Evolutionary conservation across 352 stramenopile species (phyloP).

Genomic region (Pythium folliculosum): DNA sequence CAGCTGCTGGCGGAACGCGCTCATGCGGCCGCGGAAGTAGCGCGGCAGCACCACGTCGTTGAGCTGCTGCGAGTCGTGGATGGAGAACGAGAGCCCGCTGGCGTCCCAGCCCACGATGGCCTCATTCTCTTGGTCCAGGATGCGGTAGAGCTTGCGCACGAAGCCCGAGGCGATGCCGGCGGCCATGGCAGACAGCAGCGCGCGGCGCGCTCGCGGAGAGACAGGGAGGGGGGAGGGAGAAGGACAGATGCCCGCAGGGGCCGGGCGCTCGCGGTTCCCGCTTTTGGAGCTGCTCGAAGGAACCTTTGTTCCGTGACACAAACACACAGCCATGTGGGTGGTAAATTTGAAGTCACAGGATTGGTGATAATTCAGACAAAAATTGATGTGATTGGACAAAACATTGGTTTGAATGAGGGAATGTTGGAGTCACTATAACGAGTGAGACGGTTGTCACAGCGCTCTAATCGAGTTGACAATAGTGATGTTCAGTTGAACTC

Average conservation of each 20-base stretch:
- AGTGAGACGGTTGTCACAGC: slow-evolving; percentile 4
- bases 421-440: no score
- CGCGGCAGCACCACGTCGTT: slow-evolving; percentile 57
- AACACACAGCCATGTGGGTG: slow-evolving; percentile 13
- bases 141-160: slow-evolving; percentile 82
- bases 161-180: slow-evolving; percentile 74
- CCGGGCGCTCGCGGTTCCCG: neutral
- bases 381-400: slow-evolving; percentile 5
- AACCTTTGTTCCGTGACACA: slow-evolving; percentile 14
- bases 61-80: slow-evolving; percentile 62
- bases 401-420: neutral
- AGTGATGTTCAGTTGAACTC: slow-evolving; percentile 17
- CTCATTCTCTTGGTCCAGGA: slow-evolving; percentile 71
- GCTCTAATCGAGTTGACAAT: slow-evolving; percentile 10
- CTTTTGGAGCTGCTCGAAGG: slow-evolving; percentile 5
- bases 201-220: neutral
- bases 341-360: neutral
- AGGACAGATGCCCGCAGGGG: neutral
- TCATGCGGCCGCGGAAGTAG: slow-evolving; percentile 70
- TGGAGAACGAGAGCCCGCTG: slow-evolving; percentile 60
- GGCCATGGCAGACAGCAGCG: slow-evolving; percentile 24
- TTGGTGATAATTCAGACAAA: slow-evolving; percentile 14
- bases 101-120: slow-evolving; percentile 63
- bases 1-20: slow-evolving; percentile 77
- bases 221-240: neutral